phyloP scores from a whole-genome alignment of 2,329 filamentous ascomycete genomes.

The Trichoderma pleuroti region DNA sequence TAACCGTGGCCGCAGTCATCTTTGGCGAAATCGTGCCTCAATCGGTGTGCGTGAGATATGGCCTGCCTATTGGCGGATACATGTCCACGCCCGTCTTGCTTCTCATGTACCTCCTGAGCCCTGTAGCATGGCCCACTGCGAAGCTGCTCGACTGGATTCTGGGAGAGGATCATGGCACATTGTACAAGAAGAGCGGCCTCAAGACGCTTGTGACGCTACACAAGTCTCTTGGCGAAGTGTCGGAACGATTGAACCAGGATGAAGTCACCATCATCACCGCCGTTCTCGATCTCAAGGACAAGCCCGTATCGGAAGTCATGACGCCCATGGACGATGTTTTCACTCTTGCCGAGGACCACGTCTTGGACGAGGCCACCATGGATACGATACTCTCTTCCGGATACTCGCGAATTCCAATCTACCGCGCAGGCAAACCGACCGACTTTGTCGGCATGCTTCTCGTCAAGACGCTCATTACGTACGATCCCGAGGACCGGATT shows the following conservation, averaged over 20 bases:
- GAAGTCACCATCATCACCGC: constrained; percentile 99
- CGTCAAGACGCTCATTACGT: constrained; percentile 98
- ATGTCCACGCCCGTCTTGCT: constrained; percentile 83
- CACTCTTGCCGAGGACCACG: constrained; percentile 90
- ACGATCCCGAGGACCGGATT: constrained; percentile 89
- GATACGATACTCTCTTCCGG: constrained; percentile 88
- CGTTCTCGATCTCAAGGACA: constrained; percentile 93
- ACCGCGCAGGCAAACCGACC: constrained; percentile 74
- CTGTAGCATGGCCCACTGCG: constrained; percentile 89
- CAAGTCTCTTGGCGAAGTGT: constrained; percentile 81
- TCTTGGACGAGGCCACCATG: constrained; percentile 92
- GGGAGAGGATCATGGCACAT: constrained; percentile 90
- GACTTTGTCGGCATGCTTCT: constrained; percentile 98
- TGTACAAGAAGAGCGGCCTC: constrained; percentile 96
- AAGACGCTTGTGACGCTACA: constrained; percentile 96
- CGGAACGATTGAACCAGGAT: constrained; percentile 89
- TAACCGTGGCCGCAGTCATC: constrained; percentile 63
- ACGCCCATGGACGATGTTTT: constrained; percentile 98
- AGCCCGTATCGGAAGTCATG: constrained; percentile 94
- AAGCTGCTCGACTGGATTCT: constrained; percentile 92
- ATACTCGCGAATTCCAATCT: constrained; percentile 94
- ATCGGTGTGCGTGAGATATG: constrained; percentile 93
- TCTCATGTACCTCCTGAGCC: constrained; percentile 89
- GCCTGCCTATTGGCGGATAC: constrained; percentile 88
- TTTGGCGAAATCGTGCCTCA: constrained; percentile 97